These are phyloP conservation scores for Cnidoscolus chayamansa DNA, from an alignment of 441 rosid species.

Conservation along the genomic window DNA sequence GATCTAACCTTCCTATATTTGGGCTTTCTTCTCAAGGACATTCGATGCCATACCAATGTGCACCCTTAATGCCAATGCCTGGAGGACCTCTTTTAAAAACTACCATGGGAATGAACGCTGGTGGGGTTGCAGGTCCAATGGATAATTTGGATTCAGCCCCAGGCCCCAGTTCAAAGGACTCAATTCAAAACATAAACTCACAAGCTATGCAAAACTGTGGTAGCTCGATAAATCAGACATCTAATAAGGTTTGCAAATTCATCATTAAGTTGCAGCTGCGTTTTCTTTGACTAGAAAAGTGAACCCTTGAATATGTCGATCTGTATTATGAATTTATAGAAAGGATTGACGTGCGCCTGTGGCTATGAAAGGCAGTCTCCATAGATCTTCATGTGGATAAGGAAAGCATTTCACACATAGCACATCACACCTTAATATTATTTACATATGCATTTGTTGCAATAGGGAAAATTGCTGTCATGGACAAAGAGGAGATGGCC, in stretches of 20 bases:
- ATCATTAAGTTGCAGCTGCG: constrained; percentile 17
- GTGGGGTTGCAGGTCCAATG: constrained; percentile 29
- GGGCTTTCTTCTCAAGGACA: constrained; percentile 49
- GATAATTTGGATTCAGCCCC: constrained; percentile 42
- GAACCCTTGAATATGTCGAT: constrained; percentile 4
- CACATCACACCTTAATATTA: neutral
- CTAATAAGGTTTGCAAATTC: constrained; percentile 48
- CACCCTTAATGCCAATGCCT: constrained; percentile 40
- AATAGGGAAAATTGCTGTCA: neutral
- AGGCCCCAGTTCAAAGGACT: constrained; percentile 42
- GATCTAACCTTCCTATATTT: constrained; percentile 45
- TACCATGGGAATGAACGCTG: constrained; percentile 30
- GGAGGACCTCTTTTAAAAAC: constrained; percentile 47
- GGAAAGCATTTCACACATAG: neutral
- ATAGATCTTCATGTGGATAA: neutral
- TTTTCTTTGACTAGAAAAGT: constrained; percentile 26
- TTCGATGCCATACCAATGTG: constrained; percentile 44
- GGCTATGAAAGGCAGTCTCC: neutral
- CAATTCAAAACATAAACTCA: constrained; percentile 32
- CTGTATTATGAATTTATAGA: constrained; percentile 7
- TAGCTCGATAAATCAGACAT: constrained; percentile 38
- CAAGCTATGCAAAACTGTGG: constrained; percentile 33
- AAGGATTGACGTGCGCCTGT: neutral
- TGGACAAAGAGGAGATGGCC: neutral
- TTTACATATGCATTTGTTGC: neutral